Conservation (phyloP, 345 rosid species). For the Ricinus communis region DNA sequence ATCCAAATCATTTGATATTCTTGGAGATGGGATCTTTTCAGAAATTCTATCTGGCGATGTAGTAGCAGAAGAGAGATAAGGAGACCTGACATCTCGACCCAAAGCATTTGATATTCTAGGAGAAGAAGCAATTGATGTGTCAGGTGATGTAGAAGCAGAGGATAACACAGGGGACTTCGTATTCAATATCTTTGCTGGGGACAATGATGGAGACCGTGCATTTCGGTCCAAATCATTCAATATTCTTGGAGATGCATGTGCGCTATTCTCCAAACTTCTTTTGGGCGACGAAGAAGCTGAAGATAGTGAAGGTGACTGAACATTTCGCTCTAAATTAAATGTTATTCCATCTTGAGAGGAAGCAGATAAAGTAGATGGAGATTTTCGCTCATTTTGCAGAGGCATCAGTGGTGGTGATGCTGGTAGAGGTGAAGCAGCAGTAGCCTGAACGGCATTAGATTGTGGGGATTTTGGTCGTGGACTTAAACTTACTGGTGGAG, state of each 20-base stretch:
- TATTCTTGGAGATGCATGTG: not conserved
- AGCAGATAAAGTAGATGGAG: slow-evolving; percentile 10
- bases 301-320: slow-evolving; percentile 8
- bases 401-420: slow-evolving; percentile 31
- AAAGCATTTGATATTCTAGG: slow-evolving; percentile 8
- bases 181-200: slow-evolving; percentile 24
- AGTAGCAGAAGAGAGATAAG: slow-evolving; percentile 22
- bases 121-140: slow-evolving; percentile 10
- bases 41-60: slow-evolving; percentile 35
- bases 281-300: slow-evolving; percentile 16
- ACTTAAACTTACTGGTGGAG: slow-evolving; percentile 70
- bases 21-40: slow-evolving; percentile 30
- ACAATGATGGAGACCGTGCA: slow-evolving; percentile 24
- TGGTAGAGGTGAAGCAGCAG: slow-evolving; percentile 23
- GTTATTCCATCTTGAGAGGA: slow-evolving; percentile 25
- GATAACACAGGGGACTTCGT: slow-evolving; percentile 16
- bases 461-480: slow-evolving; percentile 58
- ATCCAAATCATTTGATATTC: slow-evolving; percentile 12
- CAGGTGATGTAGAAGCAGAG: slow-evolving; percentile 19
- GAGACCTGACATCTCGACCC: slow-evolving; percentile 9
- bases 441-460: slow-evolving; percentile 1
- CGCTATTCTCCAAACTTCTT: not conserved
- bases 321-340: slow-evolving; percentile 21
- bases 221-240: slow-evolving; percentile 18
- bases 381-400: not conserved